These are phyloP conservation scores for Myriosclerotinia curreyana DNA, from an alignment of 2,329 filamentous ascomycete genomes.

Conservation along the genomic window DNA sequence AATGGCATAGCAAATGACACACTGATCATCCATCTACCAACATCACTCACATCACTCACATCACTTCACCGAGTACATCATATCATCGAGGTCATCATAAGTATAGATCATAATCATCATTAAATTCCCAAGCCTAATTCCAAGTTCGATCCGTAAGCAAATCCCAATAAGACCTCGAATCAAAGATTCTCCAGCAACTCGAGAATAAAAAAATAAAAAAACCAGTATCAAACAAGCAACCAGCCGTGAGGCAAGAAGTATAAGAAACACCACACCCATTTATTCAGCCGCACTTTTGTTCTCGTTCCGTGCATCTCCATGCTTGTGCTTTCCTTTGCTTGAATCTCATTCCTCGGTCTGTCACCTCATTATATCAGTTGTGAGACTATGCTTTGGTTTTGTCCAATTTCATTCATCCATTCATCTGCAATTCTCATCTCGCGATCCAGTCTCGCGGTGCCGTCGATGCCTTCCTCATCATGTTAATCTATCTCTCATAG, in stretches of 20 bases:
- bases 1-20: neutral
- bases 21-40: neutral
- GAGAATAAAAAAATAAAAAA: neutral
- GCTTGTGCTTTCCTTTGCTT: neutral
- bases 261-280: constrained; percentile 20
- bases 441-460: neutral
- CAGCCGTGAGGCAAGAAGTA: constrained; percentile 37
- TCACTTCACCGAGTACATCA: neutral
- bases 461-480: neutral
- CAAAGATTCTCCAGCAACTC: constrained; percentile 1
- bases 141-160: neutral
- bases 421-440: neutral
- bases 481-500: no score
- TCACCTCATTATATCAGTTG: neutral
- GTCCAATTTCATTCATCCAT: neutral
- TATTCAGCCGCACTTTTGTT: constrained; percentile 25
- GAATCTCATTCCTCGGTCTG: neutral
- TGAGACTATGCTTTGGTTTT: neutral
- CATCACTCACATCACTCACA: neutral
- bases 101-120: neutral
- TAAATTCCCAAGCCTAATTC: neutral
- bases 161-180: constrained; percentile 4
- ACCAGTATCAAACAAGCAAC: constrained; percentile 15
- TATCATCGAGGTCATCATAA: neutral
- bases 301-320: constrained; percentile 21